Base-by-base conservation (phyloP, 495 filamentous ascomycete genomes). In the Monascus purpureus region DNA sequence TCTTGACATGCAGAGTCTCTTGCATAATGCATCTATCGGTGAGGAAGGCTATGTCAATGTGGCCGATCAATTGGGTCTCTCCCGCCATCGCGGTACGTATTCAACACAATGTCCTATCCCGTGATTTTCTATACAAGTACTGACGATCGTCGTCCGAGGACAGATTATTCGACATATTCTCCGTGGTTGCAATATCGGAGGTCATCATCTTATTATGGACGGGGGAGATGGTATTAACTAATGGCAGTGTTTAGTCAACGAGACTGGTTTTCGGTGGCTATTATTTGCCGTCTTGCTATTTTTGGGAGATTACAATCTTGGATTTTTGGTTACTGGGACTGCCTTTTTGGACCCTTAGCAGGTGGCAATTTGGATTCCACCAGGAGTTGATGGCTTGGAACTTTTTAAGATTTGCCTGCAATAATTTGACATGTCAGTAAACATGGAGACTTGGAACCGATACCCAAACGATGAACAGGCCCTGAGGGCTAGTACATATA, bases 21-120 rank as follows among this genome's bases (percentile, higher is more conserved):
- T 56, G 38, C 56, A 47, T 8, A 48, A 31, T 0, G 66, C 61
- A 9, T 37, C 38, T 22, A 9, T 47, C n/a, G 63, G 54, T 22
- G 40, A 35, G 8, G 76, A 78, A 12, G 77, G 77, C 5, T 82
- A 82, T 42, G 48, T 78, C 16, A 82, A 82, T 45, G 67, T 82
- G 11, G 77, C 70, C 3, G 45, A 49, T 2, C 63, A 78, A 40
- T 52, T 82, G 20, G 77, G 77, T 2, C 57, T 81, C 33, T 73
- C 68, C 29, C 43, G 57, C 3, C 22, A 45, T 39, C 58, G 75
- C 49, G 72, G 68, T 75, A 61, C 32, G 41, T 55, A 43, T 18
- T 38, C 29, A 15, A 20, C 14, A 43, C 38, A 16, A 16, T 26
- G n/a, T 24, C 13, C 17, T 13, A 24, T 11, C 22, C 8, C 8